These are phyloP conservation scores for Candida palmyrensis DNA, from an alignment of 805 yeast genomes.

Conservation along the genomic window DNA sequence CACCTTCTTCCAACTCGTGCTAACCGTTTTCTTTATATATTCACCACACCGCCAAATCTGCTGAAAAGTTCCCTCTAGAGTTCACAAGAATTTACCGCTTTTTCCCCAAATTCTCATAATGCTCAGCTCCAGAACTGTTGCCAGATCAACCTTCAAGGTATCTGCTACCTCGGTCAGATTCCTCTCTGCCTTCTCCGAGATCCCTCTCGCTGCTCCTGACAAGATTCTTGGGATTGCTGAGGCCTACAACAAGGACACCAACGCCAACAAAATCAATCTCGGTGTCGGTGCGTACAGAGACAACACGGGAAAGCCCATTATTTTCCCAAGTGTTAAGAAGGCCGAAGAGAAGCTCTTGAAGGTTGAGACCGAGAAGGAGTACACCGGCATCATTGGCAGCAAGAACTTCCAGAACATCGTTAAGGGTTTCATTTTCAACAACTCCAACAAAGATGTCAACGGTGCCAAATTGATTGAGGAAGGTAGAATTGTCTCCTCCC, in stretches of 20 bases:
- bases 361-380: slow-evolving; percentile 67
- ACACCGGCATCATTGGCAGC: slow-evolving; percentile 81
- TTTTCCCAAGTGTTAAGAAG: slow-evolving; percentile 67
- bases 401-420: slow-evolving; percentile 63
- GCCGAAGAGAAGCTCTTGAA: slow-evolving; percentile 54
- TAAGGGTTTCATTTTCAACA: slow-evolving; percentile 65
- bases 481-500: slow-evolving; percentile 73
- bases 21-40: neutral
- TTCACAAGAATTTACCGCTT: too few species aligned
- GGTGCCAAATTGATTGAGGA: slow-evolving; percentile 54
- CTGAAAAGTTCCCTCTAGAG: too few species aligned
- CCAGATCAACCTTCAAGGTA: too few species aligned
- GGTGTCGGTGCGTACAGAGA: slow-evolving; percentile 96
- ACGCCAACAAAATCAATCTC: slow-evolving; percentile 53
- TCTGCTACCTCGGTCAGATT: slow-evolving; percentile 4
- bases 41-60: too few species aligned
- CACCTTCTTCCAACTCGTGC: neutral
- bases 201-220: slow-evolving; percentile 69
- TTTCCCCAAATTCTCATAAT: too few species aligned
- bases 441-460: slow-evolving; percentile 44
- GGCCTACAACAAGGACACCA: slow-evolving; percentile 62
- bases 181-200: slow-evolving; percentile 18
- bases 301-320: slow-evolving; percentile 81
- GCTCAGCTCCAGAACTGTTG: too few species aligned
- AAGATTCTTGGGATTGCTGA: slow-evolving; percentile 79